Conservation (phyloP, 371 early-diverging fungal genomes). For the Actinomortierella wolfii region DNA sequence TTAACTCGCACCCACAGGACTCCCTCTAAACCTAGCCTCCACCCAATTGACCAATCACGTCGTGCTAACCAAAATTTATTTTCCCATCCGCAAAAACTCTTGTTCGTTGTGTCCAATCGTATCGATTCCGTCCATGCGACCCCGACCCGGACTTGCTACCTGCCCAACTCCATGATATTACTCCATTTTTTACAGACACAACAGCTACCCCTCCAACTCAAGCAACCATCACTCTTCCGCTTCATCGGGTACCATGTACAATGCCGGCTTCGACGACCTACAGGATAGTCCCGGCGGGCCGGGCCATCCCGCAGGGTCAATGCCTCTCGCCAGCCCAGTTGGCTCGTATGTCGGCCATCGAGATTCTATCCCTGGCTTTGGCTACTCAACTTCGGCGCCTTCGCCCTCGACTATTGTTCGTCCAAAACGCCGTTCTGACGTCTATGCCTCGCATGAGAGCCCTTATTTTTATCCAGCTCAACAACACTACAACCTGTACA, state of each 20-base stretch:
- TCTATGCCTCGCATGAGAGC: conserved; percentile 42
- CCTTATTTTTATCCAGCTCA: conserved; percentile 71
- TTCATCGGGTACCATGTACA: conserved; percentile 8
- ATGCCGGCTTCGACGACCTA: conserved; percentile 25
- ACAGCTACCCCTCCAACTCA: neutral
- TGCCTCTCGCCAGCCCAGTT: neutral
- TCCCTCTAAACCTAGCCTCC: too few species aligned
- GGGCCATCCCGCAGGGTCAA: conserved; percentile 12
- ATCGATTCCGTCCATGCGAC: too few species aligned
- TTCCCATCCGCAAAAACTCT: too few species aligned
- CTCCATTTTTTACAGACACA: too few species aligned
- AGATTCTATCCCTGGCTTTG: conserved; percentile 4
- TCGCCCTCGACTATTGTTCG: conserved; percentile 16
- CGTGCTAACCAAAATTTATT: too few species aligned
- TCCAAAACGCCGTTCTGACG: conserved; percentile 35
- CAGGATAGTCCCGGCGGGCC: conserved; percentile 19
- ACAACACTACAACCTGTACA: conserved; percentile 64
- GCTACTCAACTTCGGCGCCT: conserved; percentile 24
- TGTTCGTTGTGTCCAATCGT: too few species aligned
- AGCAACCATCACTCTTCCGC: neutral
- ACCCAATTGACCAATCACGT: too few species aligned
- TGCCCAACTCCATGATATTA: too few species aligned
- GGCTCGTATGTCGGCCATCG: neutral
- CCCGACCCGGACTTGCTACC: too few species aligned
- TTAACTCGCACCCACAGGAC: too few species aligned